Evolutionary conservation across 2,329 filamentous ascomycete genomes (phyloP).

Genomic region (Niveomyces coronatus): DNA sequence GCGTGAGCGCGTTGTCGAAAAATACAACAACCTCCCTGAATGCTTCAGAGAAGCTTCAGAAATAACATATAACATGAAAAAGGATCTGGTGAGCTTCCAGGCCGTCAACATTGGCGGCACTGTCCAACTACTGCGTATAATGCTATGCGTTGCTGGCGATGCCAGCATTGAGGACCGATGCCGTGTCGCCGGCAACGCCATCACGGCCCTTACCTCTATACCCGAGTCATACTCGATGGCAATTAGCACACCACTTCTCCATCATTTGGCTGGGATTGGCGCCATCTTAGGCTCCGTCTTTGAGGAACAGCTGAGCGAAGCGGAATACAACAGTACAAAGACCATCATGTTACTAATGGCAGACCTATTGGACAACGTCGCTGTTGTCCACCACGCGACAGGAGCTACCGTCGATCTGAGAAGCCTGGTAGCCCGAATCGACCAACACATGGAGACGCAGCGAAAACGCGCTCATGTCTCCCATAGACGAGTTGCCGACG

Average conservation of each 20-base stretch:
- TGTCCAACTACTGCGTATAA: constrained; percentile 23
- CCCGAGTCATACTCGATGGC: constrained; percentile 15
- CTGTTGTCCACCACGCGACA: constrained; percentile 14
- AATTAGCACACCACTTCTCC: constrained; percentile 23
- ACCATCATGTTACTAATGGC: constrained; percentile 22
- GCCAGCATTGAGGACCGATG: constrained; percentile 21
- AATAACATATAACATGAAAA: constrained; percentile 17
- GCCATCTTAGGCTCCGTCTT: constrained; percentile 24
- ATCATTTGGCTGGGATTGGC: constrained; percentile 24
- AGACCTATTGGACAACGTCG: constrained; percentile 19
- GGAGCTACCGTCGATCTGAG: constrained; percentile 16
- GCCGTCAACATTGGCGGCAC: constrained; percentile 25
- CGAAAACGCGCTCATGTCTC: constrained; percentile 5
- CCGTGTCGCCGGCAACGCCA: constrained; percentile 20
- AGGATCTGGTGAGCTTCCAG: constrained; percentile 25
- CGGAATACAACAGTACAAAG: constrained; percentile 18
- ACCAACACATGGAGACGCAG: constrained; percentile 15
- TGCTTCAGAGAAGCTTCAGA: constrained; percentile 19
- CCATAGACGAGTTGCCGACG: background rate
- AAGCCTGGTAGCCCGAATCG: constrained; percentile 16
- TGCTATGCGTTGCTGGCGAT: constrained; percentile 19
- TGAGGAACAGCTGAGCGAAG: constrained; percentile 20
- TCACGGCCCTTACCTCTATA: constrained; percentile 17
- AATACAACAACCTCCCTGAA: constrained; percentile 18
- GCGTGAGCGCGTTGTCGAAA: constrained; percentile 15